phyloP scores from a whole-genome alignment of 306 rosid genomes.

The Aeschynomene evenia region DNA sequence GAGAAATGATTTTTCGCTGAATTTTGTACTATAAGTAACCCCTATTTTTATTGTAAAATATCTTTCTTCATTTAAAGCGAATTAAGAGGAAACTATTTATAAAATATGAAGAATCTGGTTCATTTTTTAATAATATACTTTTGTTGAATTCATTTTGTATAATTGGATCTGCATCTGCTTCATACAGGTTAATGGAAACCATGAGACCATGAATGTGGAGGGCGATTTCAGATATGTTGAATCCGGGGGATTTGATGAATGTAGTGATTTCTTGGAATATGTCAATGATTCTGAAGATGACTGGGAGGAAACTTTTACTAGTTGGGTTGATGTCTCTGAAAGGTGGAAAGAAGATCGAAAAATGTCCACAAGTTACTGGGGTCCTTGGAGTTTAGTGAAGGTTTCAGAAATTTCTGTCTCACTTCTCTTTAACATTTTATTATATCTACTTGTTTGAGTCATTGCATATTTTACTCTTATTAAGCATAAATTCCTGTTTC shows the following conservation, averaged over 20 bases:
- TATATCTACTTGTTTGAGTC: not conserved
- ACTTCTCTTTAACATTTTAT: constrained; percentile 1
- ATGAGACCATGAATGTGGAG: constrained; percentile 94
- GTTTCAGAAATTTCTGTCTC: constrained; percentile 48
- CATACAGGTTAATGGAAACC: constrained; percentile 85
- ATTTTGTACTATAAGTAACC: no score
- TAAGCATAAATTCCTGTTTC: constrained; percentile 1
- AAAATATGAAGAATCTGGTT: constrained; percentile 3
- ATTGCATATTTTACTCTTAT: not conserved
- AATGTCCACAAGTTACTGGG: constrained; percentile 60
- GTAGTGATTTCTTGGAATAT: constrained; percentile 73
- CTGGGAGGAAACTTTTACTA: constrained; percentile 69
- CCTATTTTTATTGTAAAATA: not conserved
- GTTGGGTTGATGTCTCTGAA: constrained; percentile 69
- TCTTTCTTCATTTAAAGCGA: not conserved
- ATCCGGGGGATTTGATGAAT: constrained; percentile 78
- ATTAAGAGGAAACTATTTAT: not conserved
- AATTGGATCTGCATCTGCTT: not conserved
- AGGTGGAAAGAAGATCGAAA: constrained; percentile 56
- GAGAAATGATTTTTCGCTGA: no score
- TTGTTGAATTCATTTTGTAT: constrained; percentile 7
- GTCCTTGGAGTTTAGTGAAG: constrained; percentile 83
- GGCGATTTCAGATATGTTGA: constrained; percentile 92
- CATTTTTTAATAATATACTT: not conserved
- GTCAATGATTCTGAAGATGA: constrained; percentile 48